These are phyloP conservation scores for Salicornia ramosissima DNA, from an alignment of 148 eudicot species.

Conservation along the genomic window DNA sequence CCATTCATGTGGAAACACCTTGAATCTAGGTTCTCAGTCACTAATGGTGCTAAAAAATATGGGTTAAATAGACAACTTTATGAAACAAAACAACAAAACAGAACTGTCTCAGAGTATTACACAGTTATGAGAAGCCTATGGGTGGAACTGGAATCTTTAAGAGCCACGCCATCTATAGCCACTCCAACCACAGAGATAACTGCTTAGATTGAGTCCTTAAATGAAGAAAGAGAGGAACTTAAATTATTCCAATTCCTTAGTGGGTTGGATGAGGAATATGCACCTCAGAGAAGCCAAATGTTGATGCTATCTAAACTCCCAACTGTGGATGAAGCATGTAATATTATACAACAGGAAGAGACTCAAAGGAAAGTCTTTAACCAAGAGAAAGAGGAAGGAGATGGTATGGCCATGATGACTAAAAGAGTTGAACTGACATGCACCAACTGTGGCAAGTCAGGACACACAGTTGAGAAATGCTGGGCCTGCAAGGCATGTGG, in stretches of 20 bases:
- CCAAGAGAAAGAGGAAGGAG: neutral
- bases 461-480: neutral
- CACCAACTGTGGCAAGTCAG: neutral
- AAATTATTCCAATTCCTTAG: neutral
- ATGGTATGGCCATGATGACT: neutral
- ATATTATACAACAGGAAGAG: constrained; percentile 1
- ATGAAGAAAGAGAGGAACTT: neutral
- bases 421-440: neutral
- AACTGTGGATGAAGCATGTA: too few relatives aligned
- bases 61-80: too few relatives aligned
- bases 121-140: too few relatives aligned
- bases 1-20: too few relatives aligned
- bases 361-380: neutral
- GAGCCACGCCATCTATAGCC: neutral
- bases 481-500: neutral
- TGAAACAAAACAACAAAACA: too few relatives aligned
- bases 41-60: too few relatives aligned
- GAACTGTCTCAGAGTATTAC: too few relatives aligned
- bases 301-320: too few relatives aligned
- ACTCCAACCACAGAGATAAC: neutral
- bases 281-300: too few relatives aligned
- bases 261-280: neutral
- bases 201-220: neutral
- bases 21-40: too few relatives aligned
- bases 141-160: too few relatives aligned